Evolutionary conservation across 129 eudicot genomes (phyloP), one percentile per base, ranked within the genome.

Genomic region (Saposhnikovia divaricata): DNA sequence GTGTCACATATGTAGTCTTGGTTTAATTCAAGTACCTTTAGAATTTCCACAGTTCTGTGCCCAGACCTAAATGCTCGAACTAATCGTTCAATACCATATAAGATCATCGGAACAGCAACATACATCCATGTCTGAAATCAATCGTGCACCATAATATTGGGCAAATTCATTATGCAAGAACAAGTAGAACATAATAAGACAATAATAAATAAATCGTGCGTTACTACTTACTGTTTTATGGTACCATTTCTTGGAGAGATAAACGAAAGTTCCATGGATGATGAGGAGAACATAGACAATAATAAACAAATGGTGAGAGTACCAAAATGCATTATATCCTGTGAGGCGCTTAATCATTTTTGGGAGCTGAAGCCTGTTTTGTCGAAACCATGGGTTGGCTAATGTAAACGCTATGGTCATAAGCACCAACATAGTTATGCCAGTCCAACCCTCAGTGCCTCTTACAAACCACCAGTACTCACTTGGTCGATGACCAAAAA

Each of bases 281-380:
- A 88, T 78, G 78, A 88, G 83, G 77, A 90, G 76, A 34, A 78
- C 59, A 71, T 90, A 88, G 72, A 90, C 92, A 31, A 90, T 82
- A 63, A 86, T 45, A 31, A 90, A 88, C 8, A 90, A 79, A 77
- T 90, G 95, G 75, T 90, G 95, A 39, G 92, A 86, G 82, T 90
- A 90, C 95, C 92, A 90, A 79, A 90, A 90, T n/a, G 90, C 94
- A 25, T 90, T 86, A 75, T 86, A 90, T 4, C 95, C 92, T 0
- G 91, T 88, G 18, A 90, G 90, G 80, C 76, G 81, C 50, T 90
- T 85, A 27, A 88, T 55, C 25, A 81, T 76, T 42, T 83, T 86
- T 1, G 89, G 90, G 38, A 86, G 80, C 61, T 80, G 75, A 57
- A 90, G 80, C 51, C 81, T 75, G 69, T 88, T 88, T 40, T 87